A percentile compares a stretch with the other conserved stretches of the same genome.
Evolutionary conservation across 768 basidiomycete species (phyloP).

Genomic region (Udeniomyces megalosporus): DNA sequence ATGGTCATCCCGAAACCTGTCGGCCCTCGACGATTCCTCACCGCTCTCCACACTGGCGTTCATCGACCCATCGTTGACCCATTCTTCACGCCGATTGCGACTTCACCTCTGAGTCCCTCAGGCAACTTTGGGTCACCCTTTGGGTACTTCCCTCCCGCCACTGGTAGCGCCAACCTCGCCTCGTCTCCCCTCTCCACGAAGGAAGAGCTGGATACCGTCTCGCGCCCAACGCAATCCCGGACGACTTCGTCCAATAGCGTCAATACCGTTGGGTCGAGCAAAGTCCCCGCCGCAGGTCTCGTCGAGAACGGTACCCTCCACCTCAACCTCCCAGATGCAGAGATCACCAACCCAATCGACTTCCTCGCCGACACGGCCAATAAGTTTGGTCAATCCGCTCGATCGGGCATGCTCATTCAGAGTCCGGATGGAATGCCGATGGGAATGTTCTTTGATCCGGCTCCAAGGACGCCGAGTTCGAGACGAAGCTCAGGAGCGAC

Average conservation of each 20-base stretch:
- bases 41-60: constrained; percentile 77
- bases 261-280: neutral
- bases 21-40: constrained; percentile 81
- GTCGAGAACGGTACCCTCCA: constrained; percentile 9
- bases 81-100: constrained; percentile 85
- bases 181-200: neutral
- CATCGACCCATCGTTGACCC: constrained; percentile 77
- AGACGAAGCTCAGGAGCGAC: neutral
- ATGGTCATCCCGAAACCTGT: constrained; percentile 96
- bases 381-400: constrained; percentile 56
- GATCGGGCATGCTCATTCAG: constrained; percentile 76
- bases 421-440: constrained; percentile 83
- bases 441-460: constrained; percentile 91
- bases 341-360: constrained; percentile 33
- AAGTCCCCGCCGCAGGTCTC: neutral
- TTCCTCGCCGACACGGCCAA: constrained; percentile 50
- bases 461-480: constrained; percentile 15
- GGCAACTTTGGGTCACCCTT: constrained; percentile 26
- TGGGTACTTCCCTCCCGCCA: constrained; percentile 26
- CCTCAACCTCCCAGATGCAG: neutral
- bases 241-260: neutral
- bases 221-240: neutral
- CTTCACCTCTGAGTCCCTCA: constrained; percentile 67
- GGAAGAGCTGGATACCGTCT: neutral
- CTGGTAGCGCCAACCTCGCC: neutral